Evolutionary conservation across 192 early-diverging fungal genomes (phyloP).

Genomic region (Spizellomyces sp.): DNA sequence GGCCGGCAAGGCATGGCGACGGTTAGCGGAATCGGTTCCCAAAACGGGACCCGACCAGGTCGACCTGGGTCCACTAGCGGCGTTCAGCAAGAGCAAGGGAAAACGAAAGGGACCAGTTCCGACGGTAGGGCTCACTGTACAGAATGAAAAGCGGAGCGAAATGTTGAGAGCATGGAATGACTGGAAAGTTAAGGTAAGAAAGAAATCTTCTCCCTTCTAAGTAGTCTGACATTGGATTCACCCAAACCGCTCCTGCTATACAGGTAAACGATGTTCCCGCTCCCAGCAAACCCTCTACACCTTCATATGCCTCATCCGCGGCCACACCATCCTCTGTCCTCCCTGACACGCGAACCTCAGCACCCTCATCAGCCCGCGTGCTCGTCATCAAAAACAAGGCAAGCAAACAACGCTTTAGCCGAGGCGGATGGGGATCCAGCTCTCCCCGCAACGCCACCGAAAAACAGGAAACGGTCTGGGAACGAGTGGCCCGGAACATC

Average conservation of each 20-base stretch:
- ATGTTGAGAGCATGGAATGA: conserved; percentile 70
- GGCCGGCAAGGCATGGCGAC: conserved; percentile 45
- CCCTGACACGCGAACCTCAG: conserved; percentile 18
- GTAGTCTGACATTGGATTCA: no score
- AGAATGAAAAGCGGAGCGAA: conserved; percentile 1
- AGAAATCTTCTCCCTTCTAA: no score
- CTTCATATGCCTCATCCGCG: conserved; percentile 16
- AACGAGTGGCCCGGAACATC: conserved; percentile 20
- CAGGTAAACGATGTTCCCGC: conserved; percentile 19
- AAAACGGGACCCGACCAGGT: neutral
- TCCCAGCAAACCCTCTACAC: neutral
- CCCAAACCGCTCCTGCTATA: neutral
- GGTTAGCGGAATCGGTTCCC: conserved; percentile 43
- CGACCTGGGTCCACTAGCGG: neutral
- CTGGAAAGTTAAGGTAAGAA: conserved; percentile 56
- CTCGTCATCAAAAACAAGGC: conserved; percentile 73
- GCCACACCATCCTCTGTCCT: conserved; percentile 36
- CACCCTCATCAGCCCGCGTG: conserved; percentile 57
- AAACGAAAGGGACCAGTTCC: conserved; percentile 41
- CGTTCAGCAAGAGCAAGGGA: conserved; percentile 1
- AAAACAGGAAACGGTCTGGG: conserved; percentile 32
- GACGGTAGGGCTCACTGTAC: neutral
- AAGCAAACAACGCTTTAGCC: conserved; percentile 41
- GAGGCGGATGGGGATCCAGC: conserved; percentile 7
- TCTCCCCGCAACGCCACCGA: conserved; percentile 10